Evolutionary conservation across 139 green algal species (phyloP), one percentile per base, ranked within the genome.

Genomic region (Chlamydomonas schloesseri): DNA sequence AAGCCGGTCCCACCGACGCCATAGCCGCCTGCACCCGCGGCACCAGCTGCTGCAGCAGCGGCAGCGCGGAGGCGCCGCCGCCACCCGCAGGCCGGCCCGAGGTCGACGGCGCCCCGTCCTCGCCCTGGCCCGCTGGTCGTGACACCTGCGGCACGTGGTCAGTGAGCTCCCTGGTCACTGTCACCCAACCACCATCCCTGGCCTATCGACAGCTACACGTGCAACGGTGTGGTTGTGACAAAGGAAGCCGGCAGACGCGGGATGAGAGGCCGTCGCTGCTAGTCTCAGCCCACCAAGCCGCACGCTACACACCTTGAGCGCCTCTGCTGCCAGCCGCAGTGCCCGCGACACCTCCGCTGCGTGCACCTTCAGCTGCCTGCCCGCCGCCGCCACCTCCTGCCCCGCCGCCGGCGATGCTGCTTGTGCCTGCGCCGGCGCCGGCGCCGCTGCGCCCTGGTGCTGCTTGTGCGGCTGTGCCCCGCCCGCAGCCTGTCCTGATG

Each of bases 21-120:
- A 84, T 20, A 1, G 34, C 78, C 18, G 64, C 24, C 42, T 65
- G 2, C 37, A 75, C 64, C 1, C 29, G 29, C 42, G 42, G 42
- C 5, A 74, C 18, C 78, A 84, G 78, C 37, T 36, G 64, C 64
- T 74, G 37, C 29, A 84, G 64, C 29, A 84, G 78, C 21, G 64
- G 15, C 28, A 74, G 64, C 28, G 64, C 46, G 42, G 33, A 2
- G 2, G 24, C 18, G 60, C 3, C 24, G 24, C 24, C 60, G 60
- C 23, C 23, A 9, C 24, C 24, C 55, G 55, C 55, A 11, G 55
- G 55, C 42, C 42, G 42, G 6, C 42, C 42, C 6, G 42, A 50
- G 6, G 42, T 67, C 50, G n/a, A 46, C 67, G 21, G 8, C 55
- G 55, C 55, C 3, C 21, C 21, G 55, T 64, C 55, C 18, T 18